phyloP scores from a whole-genome alignment of 495 filamentous ascomycete species.

The Parathielavia hyrcaniae region DNA sequence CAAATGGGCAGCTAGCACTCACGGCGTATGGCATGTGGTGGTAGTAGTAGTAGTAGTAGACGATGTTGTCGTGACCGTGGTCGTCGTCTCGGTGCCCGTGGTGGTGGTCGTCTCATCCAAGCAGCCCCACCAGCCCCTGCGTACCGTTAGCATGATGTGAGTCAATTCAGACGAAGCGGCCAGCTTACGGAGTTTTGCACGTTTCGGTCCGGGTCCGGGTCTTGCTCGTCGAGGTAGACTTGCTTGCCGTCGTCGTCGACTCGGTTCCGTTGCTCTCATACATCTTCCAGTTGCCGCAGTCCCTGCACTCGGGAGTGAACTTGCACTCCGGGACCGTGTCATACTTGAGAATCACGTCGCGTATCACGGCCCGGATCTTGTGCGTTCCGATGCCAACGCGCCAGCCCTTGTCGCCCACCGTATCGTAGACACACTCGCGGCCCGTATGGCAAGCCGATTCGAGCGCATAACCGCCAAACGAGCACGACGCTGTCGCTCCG shows the following conservation, averaged over 20 bases:
- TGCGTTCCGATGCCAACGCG: conserved; percentile 79
- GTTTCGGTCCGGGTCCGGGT: conserved; percentile 71
- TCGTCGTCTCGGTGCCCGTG: conserved; percentile 38
- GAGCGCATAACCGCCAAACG: conserved; percentile 89
- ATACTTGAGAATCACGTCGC: conserved; percentile 76
- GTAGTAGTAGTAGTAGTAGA: too few species aligned
- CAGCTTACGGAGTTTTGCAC: conserved; percentile 65
- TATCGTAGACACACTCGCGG: conserved; percentile 81
- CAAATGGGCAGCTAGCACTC: not conserved
- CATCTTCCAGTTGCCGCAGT: conserved; percentile 92
- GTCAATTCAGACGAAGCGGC: not conserved
- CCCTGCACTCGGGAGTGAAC: conserved; percentile 68
- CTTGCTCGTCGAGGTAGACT: conserved; percentile 49
- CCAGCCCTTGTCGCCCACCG: conserved; percentile 84
- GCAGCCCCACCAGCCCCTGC: conserved; percentile 67
- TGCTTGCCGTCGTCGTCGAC: conserved; percentile 56
- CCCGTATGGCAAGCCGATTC: conserved; percentile 89
- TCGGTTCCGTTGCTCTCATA: conserved; percentile 83
- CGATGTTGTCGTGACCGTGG: conserved; percentile 41
- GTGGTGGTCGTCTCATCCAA: conserved; percentile 56
- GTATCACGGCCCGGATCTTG: conserved; percentile 76
- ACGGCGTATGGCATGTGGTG: conserved; percentile 53
- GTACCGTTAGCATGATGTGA: conserved; percentile 8
- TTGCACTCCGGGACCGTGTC: conserved; percentile 68
- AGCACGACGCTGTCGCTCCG: conserved; percentile 77